A percentile compares a stretch with the other conserved stretches of the same genome.
Evolutionary conservation across 2,329 filamentous ascomycete genomes (phyloP).

Genomic region (Cercospora zeina): DNA sequence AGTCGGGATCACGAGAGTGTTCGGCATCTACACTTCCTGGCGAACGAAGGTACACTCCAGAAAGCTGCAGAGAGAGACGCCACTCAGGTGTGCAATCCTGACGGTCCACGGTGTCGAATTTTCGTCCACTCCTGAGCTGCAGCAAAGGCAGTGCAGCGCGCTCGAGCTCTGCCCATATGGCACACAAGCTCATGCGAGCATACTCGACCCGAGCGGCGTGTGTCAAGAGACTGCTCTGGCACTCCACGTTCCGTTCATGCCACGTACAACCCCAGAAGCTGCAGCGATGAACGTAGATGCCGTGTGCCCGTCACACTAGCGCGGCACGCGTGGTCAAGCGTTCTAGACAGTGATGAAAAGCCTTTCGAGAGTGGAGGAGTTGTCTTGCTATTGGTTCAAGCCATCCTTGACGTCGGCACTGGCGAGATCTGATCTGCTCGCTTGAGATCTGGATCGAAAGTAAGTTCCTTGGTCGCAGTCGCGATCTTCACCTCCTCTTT

Average conservation of each 20-base stretch:
- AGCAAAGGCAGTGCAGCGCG: neutral
- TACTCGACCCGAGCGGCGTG: neutral
- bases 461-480: neutral
- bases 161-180: neutral
- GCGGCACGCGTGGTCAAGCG: neutral
- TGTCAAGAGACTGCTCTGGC: neutral
- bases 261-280: neutral
- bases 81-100: too few relatives aligned
- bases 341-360: neutral
- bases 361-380: neutral
- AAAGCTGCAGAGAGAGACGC: too few relatives aligned
- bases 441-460: neutral
- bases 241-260: neutral
- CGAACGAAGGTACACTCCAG: too few relatives aligned
- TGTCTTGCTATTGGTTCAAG: neutral
- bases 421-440: neutral
- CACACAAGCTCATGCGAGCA: neutral
- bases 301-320: neutral
- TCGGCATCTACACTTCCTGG: too few relatives aligned
- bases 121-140: neutral
- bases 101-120: too few relatives aligned
- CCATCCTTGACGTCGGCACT: neutral
- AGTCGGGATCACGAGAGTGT: too few relatives aligned
- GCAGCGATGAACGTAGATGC: neutral
- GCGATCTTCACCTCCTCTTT: constrained; percentile 1